A percentile compares a stretch with the other conserved stretches of the same genome.
Evolutionary conservation across 2,329 filamentous ascomycete genomes (phyloP).

Genomic region (Xenoacremonium recifei): DNA sequence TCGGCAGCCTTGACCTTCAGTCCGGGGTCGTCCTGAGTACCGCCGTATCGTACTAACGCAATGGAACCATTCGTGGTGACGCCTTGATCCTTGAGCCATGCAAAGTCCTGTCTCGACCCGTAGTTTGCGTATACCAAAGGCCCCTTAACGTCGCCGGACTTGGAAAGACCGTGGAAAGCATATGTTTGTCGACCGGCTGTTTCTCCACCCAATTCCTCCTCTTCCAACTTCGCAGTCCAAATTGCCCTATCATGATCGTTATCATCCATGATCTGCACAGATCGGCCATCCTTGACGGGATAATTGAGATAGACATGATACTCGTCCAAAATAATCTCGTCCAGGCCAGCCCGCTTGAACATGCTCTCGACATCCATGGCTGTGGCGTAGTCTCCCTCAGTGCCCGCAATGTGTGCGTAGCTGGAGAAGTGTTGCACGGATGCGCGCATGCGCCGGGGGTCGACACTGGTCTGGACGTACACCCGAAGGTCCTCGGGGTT

Average conservation of each 20-base stretch:
- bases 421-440: slow-evolving; percentile 75
- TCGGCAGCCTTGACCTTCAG: slow-evolving; percentile 91
- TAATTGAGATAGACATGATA: slow-evolving; percentile 94
- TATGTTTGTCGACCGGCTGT: slow-evolving; percentile 66
- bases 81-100: slow-evolving; percentile 65
- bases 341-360: slow-evolving; percentile 71
- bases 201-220: slow-evolving; percentile 65
- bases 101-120: slow-evolving; percentile 81
- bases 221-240: slow-evolving; percentile 84
- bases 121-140: slow-evolving; percentile 92
- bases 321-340: slow-evolving; percentile 72
- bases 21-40: slow-evolving; percentile 68
- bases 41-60: slow-evolving; percentile 78
- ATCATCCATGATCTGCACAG: slow-evolving; percentile 75
- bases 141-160: slow-evolving; percentile 80
- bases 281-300: slow-evolving; percentile 71
- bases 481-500: slow-evolving; percentile 79
- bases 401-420: slow-evolving; percentile 91
- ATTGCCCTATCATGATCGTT: slow-evolving; percentile 53
- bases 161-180: slow-evolving; percentile 87
- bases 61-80: slow-evolving; percentile 78
- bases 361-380: slow-evolving; percentile 80
- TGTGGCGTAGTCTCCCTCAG: slow-evolving; percentile 83
- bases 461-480: slow-evolving; percentile 71
- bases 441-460: slow-evolving; percentile 66